Evolutionary conservation across 2,329 filamentous ascomycete species (phyloP).

Genomic region (Sporothrix pseudoabietina): DNA sequence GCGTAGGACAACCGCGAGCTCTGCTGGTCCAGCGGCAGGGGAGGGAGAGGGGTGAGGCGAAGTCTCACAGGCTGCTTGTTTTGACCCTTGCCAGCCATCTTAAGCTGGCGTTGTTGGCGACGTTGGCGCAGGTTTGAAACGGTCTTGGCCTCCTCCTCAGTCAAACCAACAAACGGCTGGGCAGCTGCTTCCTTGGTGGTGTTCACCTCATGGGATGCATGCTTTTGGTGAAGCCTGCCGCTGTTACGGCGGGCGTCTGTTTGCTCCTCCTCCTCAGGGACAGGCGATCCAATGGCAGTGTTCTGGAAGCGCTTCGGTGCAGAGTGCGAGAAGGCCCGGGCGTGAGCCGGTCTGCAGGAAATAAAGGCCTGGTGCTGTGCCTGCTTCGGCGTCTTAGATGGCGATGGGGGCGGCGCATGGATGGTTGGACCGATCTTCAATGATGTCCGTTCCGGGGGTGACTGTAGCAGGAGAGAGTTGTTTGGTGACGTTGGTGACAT

Average conservation of each 20-base stretch:
- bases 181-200: neutral
- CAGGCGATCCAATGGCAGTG: conserved; percentile 23
- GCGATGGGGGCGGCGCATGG: neutral
- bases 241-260: neutral
- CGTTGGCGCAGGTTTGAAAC: conserved; percentile 30
- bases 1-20: neutral
- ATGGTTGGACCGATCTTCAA: neutral
- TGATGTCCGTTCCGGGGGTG: neutral
- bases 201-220: neutral
- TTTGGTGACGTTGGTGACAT: conserved; percentile 30
- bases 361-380: neutral
- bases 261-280: conserved; percentile 31
- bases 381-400: neutral
- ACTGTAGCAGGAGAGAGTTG: conserved; percentile 14
- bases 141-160: neutral
- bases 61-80: conserved; percentile 27
- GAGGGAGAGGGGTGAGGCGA: conserved; percentile 27
- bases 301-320: conserved; percentile 28
- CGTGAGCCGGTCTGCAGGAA: neutral
- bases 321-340: conserved; percentile 24
- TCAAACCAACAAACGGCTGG: neutral
- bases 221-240: neutral
- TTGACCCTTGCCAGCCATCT: conserved; percentile 25
- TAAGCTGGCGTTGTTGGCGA: conserved; percentile 31
- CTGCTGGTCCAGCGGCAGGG: conserved; percentile 17